Base-by-base conservation (phyloP, 768 basidiomycete species). In the Candolleomyces efflorescens region DNA sequence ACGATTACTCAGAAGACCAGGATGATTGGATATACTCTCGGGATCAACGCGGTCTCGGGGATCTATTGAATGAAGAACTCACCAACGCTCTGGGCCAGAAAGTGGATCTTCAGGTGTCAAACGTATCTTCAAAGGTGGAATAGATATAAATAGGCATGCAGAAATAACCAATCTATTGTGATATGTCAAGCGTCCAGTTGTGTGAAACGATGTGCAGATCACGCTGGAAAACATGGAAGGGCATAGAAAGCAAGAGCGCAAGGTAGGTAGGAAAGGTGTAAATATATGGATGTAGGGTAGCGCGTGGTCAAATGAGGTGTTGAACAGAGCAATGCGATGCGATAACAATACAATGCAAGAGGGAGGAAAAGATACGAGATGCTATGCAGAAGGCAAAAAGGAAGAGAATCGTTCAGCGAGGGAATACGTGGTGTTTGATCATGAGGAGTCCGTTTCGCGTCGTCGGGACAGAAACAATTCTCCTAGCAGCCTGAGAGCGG, bases 21-120 rank as follows among this genome's bases (percentile, higher is more conserved):
- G 78, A 82, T 53, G 75, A 79, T 54, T 97, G 94, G 94, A 72
- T 89, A 27, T 94, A 95, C 67, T 70, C 76, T 5, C 81, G 94
- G 46, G 89, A 92, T 55, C 82, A 81, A 20, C 73, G 72, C 41
- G 75, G 80, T 3, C 69, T 96, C 63, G 79, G 82, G 7, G 71
- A 75, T 7, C 73, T 94, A 49, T 73, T 96, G 39, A 84, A 88
- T 51, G 71, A 77, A 38, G 94, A 97, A 66, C 78, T 97, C 32
- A 71, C 68, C 26, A 55, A 62, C 38, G 68, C 69, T 24, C 65
- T 79, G 44, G 65, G 59, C 38, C 65, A 63, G 49, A 56, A 65
- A 5, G 65, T 77, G 24, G 65, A 73, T 36, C 61, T 79, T 47
- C 65, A 63, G 44, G n/a, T 73, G 22, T 62, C 65, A 37, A 59